A percentile compares a stretch with the other conserved stretches of the same genome.
Evolutionary conservation across 202 grass and related monocot genomes (phyloP).

Genomic region (Panicum virgatum): DNA sequence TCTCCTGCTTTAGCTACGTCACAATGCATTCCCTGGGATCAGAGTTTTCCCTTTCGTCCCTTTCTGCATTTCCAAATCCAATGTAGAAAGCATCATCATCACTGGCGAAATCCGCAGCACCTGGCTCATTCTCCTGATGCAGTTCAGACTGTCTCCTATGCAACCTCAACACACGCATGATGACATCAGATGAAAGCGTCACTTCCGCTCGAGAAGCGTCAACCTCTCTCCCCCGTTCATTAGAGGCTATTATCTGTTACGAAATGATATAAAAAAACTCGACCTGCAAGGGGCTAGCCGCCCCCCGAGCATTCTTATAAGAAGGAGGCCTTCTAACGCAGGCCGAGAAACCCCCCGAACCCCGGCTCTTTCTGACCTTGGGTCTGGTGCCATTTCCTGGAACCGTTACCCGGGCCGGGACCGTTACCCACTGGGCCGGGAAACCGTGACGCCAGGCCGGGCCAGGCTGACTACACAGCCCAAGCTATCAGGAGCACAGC

Average conservation of each 20-base stretch:
- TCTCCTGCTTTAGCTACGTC: conserved; percentile 32
- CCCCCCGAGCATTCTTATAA: too few relatives aligned
- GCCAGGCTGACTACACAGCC: too few relatives aligned
- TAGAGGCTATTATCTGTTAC: conserved; percentile 64
- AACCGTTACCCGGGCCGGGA: too few relatives aligned
- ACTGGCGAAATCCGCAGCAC: conserved; percentile 35
- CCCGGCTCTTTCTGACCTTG: too few relatives aligned
- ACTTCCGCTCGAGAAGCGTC: conserved; percentile 33
- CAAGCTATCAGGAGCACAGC: too few relatives aligned
- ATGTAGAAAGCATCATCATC: conserved; percentile 54
- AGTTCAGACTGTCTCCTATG: conserved; percentile 47
- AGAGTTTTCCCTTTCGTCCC: conserved; percentile 44
- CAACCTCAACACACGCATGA: conserved; percentile 79
- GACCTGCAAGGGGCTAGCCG: too few relatives aligned
- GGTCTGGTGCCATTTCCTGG: too few relatives aligned
- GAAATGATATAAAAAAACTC: not conserved
- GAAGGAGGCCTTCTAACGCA: too few relatives aligned
- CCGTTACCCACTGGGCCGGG: too few relatives aligned
- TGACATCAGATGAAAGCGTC: conserved; percentile 53
- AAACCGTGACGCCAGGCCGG: too few relatives aligned
- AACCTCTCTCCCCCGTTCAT: conserved; percentile 51
- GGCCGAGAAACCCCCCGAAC: too few relatives aligned
- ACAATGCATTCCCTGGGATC: conserved; percentile 76
- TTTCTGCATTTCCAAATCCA: conserved; percentile 36
- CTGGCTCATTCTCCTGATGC: conserved; percentile 39